Base-by-base conservation (phyloP, 1,139 yeast genomes). In the Pneumocystis murina region DNA sequence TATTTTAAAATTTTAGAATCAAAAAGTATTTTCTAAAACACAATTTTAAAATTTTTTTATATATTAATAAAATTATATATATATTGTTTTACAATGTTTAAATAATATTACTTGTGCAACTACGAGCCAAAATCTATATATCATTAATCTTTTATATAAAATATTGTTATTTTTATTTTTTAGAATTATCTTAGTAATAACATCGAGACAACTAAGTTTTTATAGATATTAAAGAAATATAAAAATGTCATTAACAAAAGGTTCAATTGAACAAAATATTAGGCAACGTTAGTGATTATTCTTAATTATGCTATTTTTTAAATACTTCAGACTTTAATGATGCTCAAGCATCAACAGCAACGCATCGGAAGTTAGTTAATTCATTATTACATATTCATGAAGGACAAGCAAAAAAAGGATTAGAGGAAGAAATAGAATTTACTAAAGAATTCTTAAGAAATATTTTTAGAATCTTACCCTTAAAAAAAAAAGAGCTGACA, bases 401-500 rank as follows among this genome's bases (percentile, higher is more conserved):
- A 20, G 7, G 20, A 20, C 30, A 40, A 12, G 39, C n/a, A 10
- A 33, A 36, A 17, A 57, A 10, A 8, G 59, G 41, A 8, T 20
- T 24, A 24, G 41, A 57, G 4, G 38, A 7, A 17, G 59, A 57
- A 57, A 57, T 17, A 7, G 59, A 17, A 16, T 57, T 57, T 24
- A 57, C 3, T 8, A 20, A 24, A 8, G 59, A 57, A 20, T 57
- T 57, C 28, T 17, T 36, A 20, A 17, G 38, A 20, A 57, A 57
- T 57, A 17, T 57, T 1, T 36, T 36, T 57, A 36, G 84, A 69
- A 79, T 87, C 0, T 74, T 92, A 33, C 83, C 86, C 0, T 74
- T 86, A 66, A 87, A 86, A 73, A 84, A 84, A 69, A 82, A 85
- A 2, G 95, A 88, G 69, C 75, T 79, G 8, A 80, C 82, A 12